These are phyloP conservation scores for Lactarius hengduanensis DNA, from an alignment of 768 basidiomycete species.

Conservation along the genomic window DNA sequence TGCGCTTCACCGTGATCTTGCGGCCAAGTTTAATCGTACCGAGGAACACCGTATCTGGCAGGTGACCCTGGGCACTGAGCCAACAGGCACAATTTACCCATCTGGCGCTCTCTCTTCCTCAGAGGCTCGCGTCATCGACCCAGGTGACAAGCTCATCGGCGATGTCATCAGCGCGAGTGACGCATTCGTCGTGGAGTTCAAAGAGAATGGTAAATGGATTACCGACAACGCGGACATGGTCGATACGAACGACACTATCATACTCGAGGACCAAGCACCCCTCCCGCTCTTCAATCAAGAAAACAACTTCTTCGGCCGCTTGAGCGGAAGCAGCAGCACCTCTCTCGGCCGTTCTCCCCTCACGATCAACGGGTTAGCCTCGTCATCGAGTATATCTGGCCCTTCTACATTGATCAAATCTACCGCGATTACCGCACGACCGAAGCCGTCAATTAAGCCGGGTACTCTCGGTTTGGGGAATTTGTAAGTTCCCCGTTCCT, in stretches of 20 bases:
- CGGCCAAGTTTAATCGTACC: slow-evolving; percentile 27
- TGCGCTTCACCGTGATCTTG: slow-evolving; percentile 35
- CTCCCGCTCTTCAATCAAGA: slow-evolving; percentile 30
- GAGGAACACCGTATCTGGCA: slow-evolving; percentile 61
- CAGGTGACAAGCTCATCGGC: slow-evolving; percentile 51
- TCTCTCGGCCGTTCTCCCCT: slow-evolving; percentile 15
- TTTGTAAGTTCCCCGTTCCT: slow-evolving; percentile 51
- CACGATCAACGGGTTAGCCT: slow-evolving; percentile 16
- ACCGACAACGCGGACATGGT: slow-evolving; percentile 31
- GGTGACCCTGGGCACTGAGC: slow-evolving; percentile 37
- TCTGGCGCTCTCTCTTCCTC: slow-evolving; percentile 25
- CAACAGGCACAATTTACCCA: slow-evolving; percentile 26
- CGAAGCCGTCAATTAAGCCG: slow-evolving; percentile 48
- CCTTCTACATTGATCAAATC: slow-evolving; percentile 23
- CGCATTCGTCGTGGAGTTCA: slow-evolving; percentile 75
- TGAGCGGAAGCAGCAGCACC: slow-evolving; percentile 17
- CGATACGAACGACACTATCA: slow-evolving; percentile 9
- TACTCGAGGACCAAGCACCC: slow-evolving; percentile 12
- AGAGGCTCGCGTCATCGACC: slow-evolving; percentile 45
- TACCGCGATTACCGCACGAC: slow-evolving; percentile 20
- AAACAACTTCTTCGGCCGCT: slow-evolving; percentile 29
- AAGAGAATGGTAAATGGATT: slow-evolving; percentile 57
- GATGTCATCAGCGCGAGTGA: slow-evolving; percentile 63
- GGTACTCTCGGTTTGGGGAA: slow-evolving; percentile 89
- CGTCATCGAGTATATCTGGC: slow-evolving; percentile 24